Evolutionary conservation across 805 yeast species (phyloP).

Genomic region (Hemisphaericaspora nanyangensis): DNA sequence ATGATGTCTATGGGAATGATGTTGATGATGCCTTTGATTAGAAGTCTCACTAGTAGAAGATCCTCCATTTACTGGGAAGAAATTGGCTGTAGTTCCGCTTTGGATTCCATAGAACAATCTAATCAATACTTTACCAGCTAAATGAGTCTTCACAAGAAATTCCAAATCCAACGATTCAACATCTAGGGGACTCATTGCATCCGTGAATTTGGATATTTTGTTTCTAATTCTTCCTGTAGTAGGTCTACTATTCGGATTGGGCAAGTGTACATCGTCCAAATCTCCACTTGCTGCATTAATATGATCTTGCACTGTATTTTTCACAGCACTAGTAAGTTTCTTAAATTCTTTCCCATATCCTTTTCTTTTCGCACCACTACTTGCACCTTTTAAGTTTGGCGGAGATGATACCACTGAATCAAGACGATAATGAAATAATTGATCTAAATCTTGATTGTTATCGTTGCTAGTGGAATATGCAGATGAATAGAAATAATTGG

Average conservation of each 20-base stretch:
- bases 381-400: background rate
- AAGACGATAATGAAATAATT: slow-evolving; percentile 3
- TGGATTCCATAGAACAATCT: slow-evolving; percentile 20
- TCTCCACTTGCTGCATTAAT: slow-evolving; percentile 22
- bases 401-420: slow-evolving; percentile 1
- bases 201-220: slow-evolving; percentile 33
- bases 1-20: slow-evolving; percentile 9
- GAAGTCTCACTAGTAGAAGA: background rate
- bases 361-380: slow-evolving; percentile 7
- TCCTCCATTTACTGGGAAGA: background rate
- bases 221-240: slow-evolving; percentile 28
- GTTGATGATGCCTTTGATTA: slow-evolving; percentile 7
- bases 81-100: background rate
- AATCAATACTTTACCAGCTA: slow-evolving; percentile 31
- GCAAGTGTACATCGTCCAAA: slow-evolving; percentile 12
- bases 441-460: slow-evolving; percentile 1
- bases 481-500: slow-evolving; percentile 9
- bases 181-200: slow-evolving; percentile 31
- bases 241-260: slow-evolving; percentile 10
- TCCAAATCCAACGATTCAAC: slow-evolving; percentile 41
- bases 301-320: slow-evolving; percentile 67
- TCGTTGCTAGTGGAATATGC: slow-evolving; percentile 2
- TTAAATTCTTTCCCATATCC: slow-evolving; percentile 38
- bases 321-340: slow-evolving; percentile 63
- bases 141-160: slow-evolving; percentile 23